phyloP scores from a whole-genome alignment of 2,329 filamentous ascomycete species.

The Beauveria varroae region DNA sequence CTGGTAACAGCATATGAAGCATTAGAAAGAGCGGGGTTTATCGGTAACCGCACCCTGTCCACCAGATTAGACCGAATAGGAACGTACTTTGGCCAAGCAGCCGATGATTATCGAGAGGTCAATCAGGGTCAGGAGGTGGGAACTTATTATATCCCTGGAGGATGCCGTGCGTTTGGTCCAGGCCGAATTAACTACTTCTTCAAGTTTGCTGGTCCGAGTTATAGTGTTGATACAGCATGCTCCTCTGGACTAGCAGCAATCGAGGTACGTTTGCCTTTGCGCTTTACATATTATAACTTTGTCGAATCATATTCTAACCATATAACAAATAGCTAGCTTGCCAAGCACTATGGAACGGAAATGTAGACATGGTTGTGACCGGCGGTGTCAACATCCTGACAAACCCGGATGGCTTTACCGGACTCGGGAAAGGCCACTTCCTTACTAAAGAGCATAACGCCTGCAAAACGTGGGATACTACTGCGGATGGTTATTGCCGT shows the following conservation, averaged over 20 bases:
- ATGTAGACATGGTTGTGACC: slow-evolving; percentile 71
- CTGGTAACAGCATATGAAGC: too few relatives aligned
- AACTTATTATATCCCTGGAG: slow-evolving; percentile 47
- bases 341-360: slow-evolving; percentile 43
- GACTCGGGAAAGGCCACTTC: slow-evolving; percentile 68
- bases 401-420: slow-evolving; percentile 72
- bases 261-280: slow-evolving; percentile 31
- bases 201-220: slow-evolving; percentile 28
- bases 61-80: slow-evolving; percentile 28
- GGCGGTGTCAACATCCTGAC: slow-evolving; percentile 69
- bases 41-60: too few relatives aligned
- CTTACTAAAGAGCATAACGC: slow-evolving; percentile 41
- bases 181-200: slow-evolving; percentile 60
- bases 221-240: too few relatives aligned
- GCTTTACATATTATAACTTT: neutral
- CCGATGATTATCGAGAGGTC: slow-evolving; percentile 72
- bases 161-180: slow-evolving; percentile 41
- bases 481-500: slow-evolving; percentile 75
- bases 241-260: too few relatives aligned
- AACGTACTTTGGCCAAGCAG: slow-evolving; percentile 70
- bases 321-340: slow-evolving; percentile 22
- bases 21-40: too few relatives aligned
- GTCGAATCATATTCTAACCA: neutral
- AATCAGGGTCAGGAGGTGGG: slow-evolving; percentile 61
- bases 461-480: slow-evolving; percentile 67